Evolutionary conservation across 805 yeast genomes (phyloP), one percentile per base, ranked within the genome.

Genomic region (Kodamaea leandrae): DNA sequence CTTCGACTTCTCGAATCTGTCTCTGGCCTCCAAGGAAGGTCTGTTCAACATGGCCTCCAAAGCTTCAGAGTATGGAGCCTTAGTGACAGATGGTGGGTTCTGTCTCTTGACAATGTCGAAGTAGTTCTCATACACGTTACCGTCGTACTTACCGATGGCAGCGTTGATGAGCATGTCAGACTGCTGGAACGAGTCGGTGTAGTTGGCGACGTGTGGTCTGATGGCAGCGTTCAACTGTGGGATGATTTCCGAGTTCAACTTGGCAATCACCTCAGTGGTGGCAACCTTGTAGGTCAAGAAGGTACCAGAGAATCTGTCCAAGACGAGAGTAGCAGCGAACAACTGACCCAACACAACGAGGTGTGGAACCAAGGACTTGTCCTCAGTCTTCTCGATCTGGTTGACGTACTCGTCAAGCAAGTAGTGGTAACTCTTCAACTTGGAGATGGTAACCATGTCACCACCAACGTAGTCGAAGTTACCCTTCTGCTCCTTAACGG

Each of bases 141-240:
- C 96, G 52, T 85, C 80, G 63, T 75, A 82, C 43, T 71, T 74
- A 35, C 96, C 97, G 43, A 89, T 75, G 4, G 93, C 82, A 0
- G 96, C 80, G 60, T 88, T 86, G 56, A 89, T 74, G 67, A 84
- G 77, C 58, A 75, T 83, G 64, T 89, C 96, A 29, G 87, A 79
- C 48, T 84, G 74, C 63, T 83, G 79, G 72, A 89, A 89, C 1
- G 95, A 76, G 63, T 89, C 97, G 4, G 95, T 84, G 53, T 86
- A 71, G 1, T 85, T 83, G 59, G 87, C 78, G 41, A 83, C 85
- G 53, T 83, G 79, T 21, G 78, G 76, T 61, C 96, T 63, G 43
- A 67, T 32, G 29, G 48, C 44, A 4, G 46, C 27, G 43, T 63
- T 56, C 41, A 58, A 57, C 34, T 50, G 52, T 32, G 65, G 67